Evolutionary conservation across 2,329 filamentous ascomycete species (phyloP), one percentile per base, ranked within the genome.

Genomic region (Didymella glomerata): DNA sequence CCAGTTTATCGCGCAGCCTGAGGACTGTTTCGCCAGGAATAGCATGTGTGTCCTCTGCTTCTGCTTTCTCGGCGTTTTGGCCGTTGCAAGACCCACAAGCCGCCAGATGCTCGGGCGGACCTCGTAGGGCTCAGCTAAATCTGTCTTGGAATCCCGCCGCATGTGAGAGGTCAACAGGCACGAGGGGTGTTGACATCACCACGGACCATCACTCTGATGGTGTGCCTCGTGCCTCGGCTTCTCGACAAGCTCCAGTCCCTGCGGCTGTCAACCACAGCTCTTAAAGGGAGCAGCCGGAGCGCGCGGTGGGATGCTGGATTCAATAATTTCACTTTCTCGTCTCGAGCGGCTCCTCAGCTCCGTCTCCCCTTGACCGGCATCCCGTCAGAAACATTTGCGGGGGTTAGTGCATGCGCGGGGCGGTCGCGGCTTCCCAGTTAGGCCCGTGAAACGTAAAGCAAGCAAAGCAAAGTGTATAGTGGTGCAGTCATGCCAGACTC

Each of bases 401-500:
- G 67, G 70, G 57, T 62, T 70, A 70, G 71, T 62, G 70, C 42
- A 49, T 32, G 30, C 57, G 57, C 34, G 57, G 51, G 51, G 49
- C 49, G 61, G 55, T 61, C 50, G 56, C 62, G 60, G 63, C 64
- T 64, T 54, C 61, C 55, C 55, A 54, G 51, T 56, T 57, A 58
- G 63, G 65, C 66, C 28, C 55, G 64, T 70, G 66, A 68, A 65
- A 69, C 67, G 61, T 69, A 67, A 67, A 57, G 54, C 24, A 56
- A 52, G 61, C 68, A 67, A 66, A 57, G 54, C 24, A 56, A 52
- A 52, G 47, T 36, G 30, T 34, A 60, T 61, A 59, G 63, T 65
- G 65, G 66, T 63, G 53, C 57, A 61, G 59, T 62, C 66, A 73
- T 73, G 70, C 64, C 67, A 65, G 57, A 57, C 48, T 68, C 70